Evolutionary conservation across 108 stramenopile species (phyloP), one percentile per base, ranked within the genome.

Genomic region (Skeletonema grethae): DNA sequence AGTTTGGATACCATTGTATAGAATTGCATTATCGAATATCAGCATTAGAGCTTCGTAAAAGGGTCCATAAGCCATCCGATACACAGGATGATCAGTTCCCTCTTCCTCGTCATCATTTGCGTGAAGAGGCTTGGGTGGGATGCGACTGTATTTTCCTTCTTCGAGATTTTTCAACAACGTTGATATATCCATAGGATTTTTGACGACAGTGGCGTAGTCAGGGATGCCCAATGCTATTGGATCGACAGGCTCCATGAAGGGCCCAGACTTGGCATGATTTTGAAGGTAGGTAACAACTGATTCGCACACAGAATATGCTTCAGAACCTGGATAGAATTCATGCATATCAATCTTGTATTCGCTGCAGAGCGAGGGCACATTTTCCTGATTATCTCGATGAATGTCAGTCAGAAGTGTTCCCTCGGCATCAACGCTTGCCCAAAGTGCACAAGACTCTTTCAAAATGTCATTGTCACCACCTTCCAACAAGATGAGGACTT

Each of bases 131-230:
- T 69, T 79, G n/a, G 93, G 90, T 7, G 73, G 86, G 59, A 88
- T 79, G 7, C 66, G 82, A 12, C 86, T 86, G 79, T 98, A 99
- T 7, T 80, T 65, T 7, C 96, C 96, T 20, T 82, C 75, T 43
- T 94, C 86, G 7, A 98, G 84, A 57, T 94, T 86, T 25, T 73
- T 63, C 45, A 79, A 57, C 38, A 95, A 61, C 0, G 97, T 99
- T 10, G 89, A 86, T n/a, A 99, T 69, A 73, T 99, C 98, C 98
- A 99, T 99, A 2, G 98, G 97, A 56, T 82, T 61, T 73, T 92
- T 93, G 61, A 97, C 75, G n/a, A 95, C 86, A 10, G 89, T 77
- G 53, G 81, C 81, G 79, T 99, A 99, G 58, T 92, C 84, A 2
- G 95, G 96, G 57, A 99, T 90, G 13, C 80, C 80, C 41, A 99